These are phyloP conservation scores for Camellia japonica DNA, from an alignment of 148 eudicot species.

Conservation along the genomic window DNA sequence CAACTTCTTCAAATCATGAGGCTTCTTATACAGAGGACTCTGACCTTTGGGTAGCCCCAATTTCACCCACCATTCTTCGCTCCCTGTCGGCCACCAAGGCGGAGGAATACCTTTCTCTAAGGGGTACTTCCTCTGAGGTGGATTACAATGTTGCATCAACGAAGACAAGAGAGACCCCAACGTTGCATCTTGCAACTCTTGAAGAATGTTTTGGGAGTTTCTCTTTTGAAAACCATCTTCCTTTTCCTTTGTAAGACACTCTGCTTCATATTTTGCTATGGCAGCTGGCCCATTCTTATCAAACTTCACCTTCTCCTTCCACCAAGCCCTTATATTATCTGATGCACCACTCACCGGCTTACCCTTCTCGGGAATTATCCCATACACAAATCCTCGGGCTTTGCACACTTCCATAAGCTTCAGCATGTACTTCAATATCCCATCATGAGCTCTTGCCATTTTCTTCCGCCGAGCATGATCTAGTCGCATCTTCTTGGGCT, in stretches of 20 bases:
- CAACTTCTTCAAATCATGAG: conserved; percentile 95
- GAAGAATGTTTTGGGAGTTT: conserved; percentile 54
- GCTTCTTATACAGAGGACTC: conserved; percentile 84
- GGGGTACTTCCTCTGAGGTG: conserved; percentile 90
- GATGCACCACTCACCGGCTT: conserved; percentile 94
- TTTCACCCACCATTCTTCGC: conserved; percentile 83
- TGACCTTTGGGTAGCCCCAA: conserved; percentile 66
- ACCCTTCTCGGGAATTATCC: conserved; percentile 97
- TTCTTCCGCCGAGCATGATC: conserved; percentile 94
- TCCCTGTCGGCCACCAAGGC: conserved; percentile 94
- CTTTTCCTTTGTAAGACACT: conserved; percentile 45
- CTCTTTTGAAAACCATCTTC: conserved; percentile 47
- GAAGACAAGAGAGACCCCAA: conserved; percentile 91
- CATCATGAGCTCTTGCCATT: conserved; percentile 97
- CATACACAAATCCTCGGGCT: conserved; percentile 92
- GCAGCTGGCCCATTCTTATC: conserved; percentile 96
- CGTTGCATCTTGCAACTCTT: conserved; percentile 93
- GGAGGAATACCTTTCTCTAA: conserved; percentile 80
- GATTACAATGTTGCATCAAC: conserved; percentile 90
- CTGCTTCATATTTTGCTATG: conserved; percentile 67
- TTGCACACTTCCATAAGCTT: conserved; percentile 98
- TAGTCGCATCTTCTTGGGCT: conserved; percentile 50
- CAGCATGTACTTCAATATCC: conserved; percentile 92
- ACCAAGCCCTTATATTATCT: conserved; percentile 95
- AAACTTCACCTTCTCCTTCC: conserved; percentile 96